phyloP scores from a whole-genome alignment of 192 early-diverging fungal genomes.

The Pilaira anomala region DNA sequence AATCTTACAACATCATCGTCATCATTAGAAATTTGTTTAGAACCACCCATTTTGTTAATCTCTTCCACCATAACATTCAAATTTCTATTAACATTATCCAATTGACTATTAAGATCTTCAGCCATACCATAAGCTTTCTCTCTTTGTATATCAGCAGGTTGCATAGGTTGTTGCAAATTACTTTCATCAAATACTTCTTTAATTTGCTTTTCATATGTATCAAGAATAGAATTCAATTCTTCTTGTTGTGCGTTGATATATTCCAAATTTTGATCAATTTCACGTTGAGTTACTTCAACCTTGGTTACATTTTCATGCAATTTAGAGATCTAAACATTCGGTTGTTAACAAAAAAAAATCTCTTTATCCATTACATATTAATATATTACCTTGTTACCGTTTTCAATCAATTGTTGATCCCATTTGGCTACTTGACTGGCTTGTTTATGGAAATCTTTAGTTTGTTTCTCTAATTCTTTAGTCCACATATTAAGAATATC shows the following conservation, averaged over 20 bases:
- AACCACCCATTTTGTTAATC: conserved; percentile 64
- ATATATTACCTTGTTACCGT: conserved; percentile 67
- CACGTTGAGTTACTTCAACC: conserved; percentile 70
- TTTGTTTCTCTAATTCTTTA: conserved; percentile 70
- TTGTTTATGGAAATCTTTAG: conserved; percentile 81
- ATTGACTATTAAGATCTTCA: conserved; percentile 79
- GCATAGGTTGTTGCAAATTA: conserved; percentile 44
- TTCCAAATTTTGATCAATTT: conserved; percentile 82
- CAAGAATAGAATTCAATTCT: conserved; percentile 73
- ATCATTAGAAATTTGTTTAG: conserved; percentile 27
- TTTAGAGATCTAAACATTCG: conserved; percentile 76
- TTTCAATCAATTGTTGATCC: conserved; percentile 85
- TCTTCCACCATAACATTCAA: conserved; percentile 82
- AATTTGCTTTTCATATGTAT: conserved; percentile 77
- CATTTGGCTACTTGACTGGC: conserved; percentile 79
- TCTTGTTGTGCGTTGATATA: conserved; percentile 86
- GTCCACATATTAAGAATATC: conserved; percentile 93
- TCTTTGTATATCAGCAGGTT: conserved; percentile 79
- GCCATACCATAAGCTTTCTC: conserved; percentile 84
- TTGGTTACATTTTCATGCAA: conserved; percentile 71
- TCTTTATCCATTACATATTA: too few relatives aligned
- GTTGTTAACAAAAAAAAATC: too few relatives aligned
- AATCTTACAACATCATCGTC: conserved; percentile 36
- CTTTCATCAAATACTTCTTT: conserved; percentile 42
- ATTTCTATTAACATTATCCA: conserved; percentile 82